These are phyloP conservation scores for Metarhizium guizhouense DNA, from an alignment of 2,329 filamentous ascomycete species.

Conservation along the genomic window DNA sequence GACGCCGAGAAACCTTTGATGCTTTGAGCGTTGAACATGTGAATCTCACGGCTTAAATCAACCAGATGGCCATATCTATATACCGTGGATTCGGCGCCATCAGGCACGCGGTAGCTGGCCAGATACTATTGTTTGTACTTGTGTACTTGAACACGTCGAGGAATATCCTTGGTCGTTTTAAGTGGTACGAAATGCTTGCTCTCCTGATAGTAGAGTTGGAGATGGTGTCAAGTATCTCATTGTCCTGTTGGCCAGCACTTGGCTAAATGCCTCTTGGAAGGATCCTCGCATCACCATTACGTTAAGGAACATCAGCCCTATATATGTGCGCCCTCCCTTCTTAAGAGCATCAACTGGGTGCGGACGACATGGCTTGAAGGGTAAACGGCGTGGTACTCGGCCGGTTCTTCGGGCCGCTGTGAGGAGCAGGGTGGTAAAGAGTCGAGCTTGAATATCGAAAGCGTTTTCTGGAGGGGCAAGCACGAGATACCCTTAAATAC, in stretches of 20 bases:
- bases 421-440: conserved; percentile 11
- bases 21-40: conserved; percentile 83
- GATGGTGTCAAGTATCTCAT: conserved; percentile 74
- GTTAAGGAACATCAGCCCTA: conserved; percentile 12
- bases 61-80: conserved; percentile 92
- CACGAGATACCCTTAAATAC: conserved; percentile 12
- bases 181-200: conserved; percentile 92
- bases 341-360: conserved; percentile 25
- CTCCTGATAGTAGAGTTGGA: conserved; percentile 81
- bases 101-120: conserved; percentile 61
- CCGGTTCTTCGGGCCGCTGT: background rate
- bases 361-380: conserved; percentile 26
- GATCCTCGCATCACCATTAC: too few species aligned
- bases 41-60: conserved; percentile 89
- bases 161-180: conserved; percentile 76
- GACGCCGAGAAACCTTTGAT: conserved; percentile 94
- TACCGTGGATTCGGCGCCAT: conserved; percentile 85
- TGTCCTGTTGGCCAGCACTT: conserved; percentile 69
- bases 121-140: conserved; percentile 92
- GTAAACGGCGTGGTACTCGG: background rate
- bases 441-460: background rate
- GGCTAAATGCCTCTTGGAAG: conserved; percentile 40
- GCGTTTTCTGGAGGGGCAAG: conserved; percentile 16
- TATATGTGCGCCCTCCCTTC: conserved; percentile 23
- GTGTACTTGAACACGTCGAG: conserved; percentile 92